phyloP scores from a whole-genome alignment of 2,329 filamentous ascomycete species.

The Penicillium hordei region DNA sequence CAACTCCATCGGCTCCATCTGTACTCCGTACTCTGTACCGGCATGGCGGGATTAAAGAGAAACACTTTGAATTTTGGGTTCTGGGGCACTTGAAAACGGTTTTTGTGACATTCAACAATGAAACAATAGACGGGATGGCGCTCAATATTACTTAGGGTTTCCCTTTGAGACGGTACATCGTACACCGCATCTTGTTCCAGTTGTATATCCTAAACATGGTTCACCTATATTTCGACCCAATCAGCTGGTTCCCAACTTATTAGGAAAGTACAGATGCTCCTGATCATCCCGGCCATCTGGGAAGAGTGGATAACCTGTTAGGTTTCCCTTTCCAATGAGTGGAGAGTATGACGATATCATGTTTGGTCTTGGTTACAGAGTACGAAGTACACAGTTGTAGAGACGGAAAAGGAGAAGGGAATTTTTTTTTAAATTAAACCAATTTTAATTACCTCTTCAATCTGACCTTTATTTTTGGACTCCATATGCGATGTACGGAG shows the following conservation, averaged over 20 bases:
- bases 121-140: constrained; percentile 1
- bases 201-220: neutral
- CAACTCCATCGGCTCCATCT: neutral
- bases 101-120: neutral
- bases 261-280: neutral
- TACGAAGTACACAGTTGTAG: neutral
- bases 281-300: constrained; percentile 9
- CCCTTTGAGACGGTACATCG: neutral
- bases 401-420: neutral
- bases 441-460: neutral
- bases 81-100: neutral
- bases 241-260: constrained; percentile 8
- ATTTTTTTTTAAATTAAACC: neutral
- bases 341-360: constrained; percentile 7
- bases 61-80: constrained; percentile 3
- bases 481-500: neutral
- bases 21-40: neutral
- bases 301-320: constrained; percentile 7
- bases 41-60: neutral
- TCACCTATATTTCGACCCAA: neutral
- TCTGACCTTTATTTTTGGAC: constrained; percentile 2
- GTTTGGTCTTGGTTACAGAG: neutral
- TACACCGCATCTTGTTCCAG: constrained; percentile 5
- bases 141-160: neutral
- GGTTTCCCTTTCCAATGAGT: constrained; percentile 1